Percentiles rank a stretch among this genome's conserved stretches.
phyloP scores from a whole-genome alignment of 768 basidiomycete species.

The Chalciporus pseudorubinellus region DNA sequence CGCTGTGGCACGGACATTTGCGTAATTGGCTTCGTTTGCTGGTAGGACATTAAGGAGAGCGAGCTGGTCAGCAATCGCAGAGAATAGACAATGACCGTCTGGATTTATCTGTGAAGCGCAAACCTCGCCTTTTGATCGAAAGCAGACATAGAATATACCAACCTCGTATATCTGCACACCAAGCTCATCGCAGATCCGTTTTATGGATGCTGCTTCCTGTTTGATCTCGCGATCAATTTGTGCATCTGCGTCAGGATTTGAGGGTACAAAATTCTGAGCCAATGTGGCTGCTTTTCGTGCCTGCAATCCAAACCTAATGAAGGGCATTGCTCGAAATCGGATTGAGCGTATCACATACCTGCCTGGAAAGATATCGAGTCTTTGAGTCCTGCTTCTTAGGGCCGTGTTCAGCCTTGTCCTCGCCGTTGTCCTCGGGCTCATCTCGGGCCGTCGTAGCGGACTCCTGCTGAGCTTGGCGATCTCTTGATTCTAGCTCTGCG shows the following conservation, averaged over 20 bases:
- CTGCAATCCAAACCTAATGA: slow-evolving; percentile 35
- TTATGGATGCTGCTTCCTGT: slow-evolving; percentile 66
- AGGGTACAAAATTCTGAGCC: slow-evolving; percentile 48
- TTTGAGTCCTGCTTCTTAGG: slow-evolving; percentile 56
- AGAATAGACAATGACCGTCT: slow-evolving; percentile 95
- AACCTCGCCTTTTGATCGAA: slow-evolving; percentile 1
- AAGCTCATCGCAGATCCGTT: slow-evolving; percentile 60
- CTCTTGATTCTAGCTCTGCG: slow-evolving; percentile 67
- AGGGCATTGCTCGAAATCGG: background rate
- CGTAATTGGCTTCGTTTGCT: slow-evolving; percentile 55
- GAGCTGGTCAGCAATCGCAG: slow-evolving; percentile 92
- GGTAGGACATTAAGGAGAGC: slow-evolving; percentile 66
- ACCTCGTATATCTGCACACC: slow-evolving; percentile 67
- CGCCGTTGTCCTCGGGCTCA: slow-evolving; percentile 28
- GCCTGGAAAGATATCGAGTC: slow-evolving; percentile 64
- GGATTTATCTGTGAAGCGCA: slow-evolving; percentile 71
- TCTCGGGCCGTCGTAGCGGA: slow-evolving; percentile 45
- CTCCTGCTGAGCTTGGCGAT: slow-evolving; percentile 49
- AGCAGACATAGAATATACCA: slow-evolving; percentile 10
- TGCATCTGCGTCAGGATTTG: slow-evolving; percentile 59
- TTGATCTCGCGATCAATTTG: slow-evolving; percentile 60
- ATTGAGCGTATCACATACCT: slow-evolving; percentile 45
- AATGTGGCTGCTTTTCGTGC: slow-evolving; percentile 69
- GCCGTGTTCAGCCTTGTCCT: slow-evolving; percentile 14
- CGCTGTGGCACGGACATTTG: slow-evolving; percentile 62